Percentiles rank a stretch among this genome's conserved stretches.
Evolutionary conservation across 2,329 filamentous ascomycete species (phyloP).

Genomic region (Harringtonia aguacate): DNA sequence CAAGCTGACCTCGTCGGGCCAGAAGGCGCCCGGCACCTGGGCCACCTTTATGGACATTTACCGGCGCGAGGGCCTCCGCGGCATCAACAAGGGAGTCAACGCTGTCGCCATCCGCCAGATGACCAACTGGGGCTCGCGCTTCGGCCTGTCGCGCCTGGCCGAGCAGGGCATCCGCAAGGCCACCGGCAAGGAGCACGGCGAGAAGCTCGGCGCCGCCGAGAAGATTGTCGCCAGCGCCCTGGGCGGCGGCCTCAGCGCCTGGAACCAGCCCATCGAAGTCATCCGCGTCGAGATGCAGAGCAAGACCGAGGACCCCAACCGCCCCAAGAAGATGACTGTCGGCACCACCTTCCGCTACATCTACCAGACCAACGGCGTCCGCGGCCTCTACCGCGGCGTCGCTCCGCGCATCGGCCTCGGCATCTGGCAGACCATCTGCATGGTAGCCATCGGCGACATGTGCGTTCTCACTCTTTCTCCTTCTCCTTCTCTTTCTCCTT

Average conservation of each 20-base stretch:
- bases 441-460: conserved; percentile 98
- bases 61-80: conserved; percentile 81
- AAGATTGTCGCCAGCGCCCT: conserved; percentile 81
- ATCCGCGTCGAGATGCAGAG: conserved; percentile 99
- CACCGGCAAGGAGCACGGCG: conserved; percentile 67
- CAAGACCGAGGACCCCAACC: conserved; percentile 95
- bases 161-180: conserved; percentile 75
- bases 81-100: conserved; percentile 98
- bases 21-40: conserved; percentile 83
- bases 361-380: conserved; percentile 77
- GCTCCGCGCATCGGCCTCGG: conserved; percentile 87
- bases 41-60: conserved; percentile 96
- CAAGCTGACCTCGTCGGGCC: conserved; percentile 77
- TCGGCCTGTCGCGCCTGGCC: conserved; percentile 84
- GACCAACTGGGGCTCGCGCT: conserved; percentile 97
- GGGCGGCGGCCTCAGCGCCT: conserved; percentile 89
- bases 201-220: conserved; percentile 70
- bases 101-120: conserved; percentile 97
- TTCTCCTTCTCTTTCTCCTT: conserved; percentile 4
- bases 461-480: conserved; percentile 43
- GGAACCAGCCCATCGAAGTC: conserved; percentile 99
- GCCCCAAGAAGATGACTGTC: conserved; percentile 98
- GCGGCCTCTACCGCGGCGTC: conserved; percentile 92
- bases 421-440: conserved; percentile 99
- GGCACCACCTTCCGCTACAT: conserved; percentile 80